phyloP scores from a whole-genome alignment of 495 filamentous ascomycete genomes.

The Daldinia bambusicola region DNA sequence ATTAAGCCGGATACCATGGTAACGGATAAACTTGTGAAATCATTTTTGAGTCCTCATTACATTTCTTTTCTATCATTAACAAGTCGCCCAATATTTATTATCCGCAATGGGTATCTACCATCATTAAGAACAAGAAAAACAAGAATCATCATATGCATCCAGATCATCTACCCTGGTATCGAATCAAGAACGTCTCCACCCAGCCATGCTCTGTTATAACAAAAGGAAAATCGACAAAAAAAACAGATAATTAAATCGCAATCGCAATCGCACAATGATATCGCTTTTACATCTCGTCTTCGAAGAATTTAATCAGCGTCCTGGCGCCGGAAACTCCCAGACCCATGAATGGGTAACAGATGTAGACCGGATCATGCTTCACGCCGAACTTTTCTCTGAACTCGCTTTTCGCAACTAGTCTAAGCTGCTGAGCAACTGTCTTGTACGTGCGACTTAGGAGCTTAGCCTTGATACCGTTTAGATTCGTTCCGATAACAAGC shows the following conservation, averaged over 20 bases:
- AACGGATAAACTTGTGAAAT: background rate
- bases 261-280: background rate
- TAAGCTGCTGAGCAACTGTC: conserved; percentile 78
- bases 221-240: background rate
- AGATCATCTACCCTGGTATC: conserved; percentile 33
- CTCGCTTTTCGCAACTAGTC: conserved; percentile 82
- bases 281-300: conserved; percentile 66
- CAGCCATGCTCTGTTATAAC: conserved; percentile 4
- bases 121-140: conserved; percentile 13
- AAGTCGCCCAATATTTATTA: conserved; percentile 15
- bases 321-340: conserved; percentile 78
- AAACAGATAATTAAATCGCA: background rate
- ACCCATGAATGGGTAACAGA: conserved; percentile 83
- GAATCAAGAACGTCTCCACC: conserved; percentile 11
- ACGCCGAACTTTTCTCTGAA: conserved; percentile 88
- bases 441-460: conserved; percentile 81
- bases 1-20: background rate
- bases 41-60: background rate
- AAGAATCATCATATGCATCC: conserved; percentile 18
- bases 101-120: conserved; percentile 37
- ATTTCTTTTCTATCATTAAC: background rate
- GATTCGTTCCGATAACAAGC: conserved; percentile 76
- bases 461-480: conserved; percentile 76
- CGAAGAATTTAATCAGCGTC: conserved; percentile 84
- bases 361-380: conserved; percentile 78